Base-by-base conservation (phyloP, 345 rosid genomes). In the Murraya koenigii region DNA sequence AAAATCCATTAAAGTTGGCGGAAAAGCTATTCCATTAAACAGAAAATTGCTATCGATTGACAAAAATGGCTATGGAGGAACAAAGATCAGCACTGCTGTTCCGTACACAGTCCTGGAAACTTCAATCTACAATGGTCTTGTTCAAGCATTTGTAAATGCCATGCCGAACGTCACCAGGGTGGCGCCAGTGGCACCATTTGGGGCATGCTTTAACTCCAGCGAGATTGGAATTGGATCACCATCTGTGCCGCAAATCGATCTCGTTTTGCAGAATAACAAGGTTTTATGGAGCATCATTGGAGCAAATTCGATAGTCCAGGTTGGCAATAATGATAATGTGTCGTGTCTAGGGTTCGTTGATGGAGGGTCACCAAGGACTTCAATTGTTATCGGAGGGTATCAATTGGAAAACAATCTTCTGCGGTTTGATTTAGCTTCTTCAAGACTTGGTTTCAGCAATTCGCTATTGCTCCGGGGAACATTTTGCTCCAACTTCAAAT, bases 321-420 rank as follows among this genome's bases (percentile, higher is more conserved):
- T 73, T 26, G 41, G 20, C 22, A 28, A 78, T 22, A 38, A 78
- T 22, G 59, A 78, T 17, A 52, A 70, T 20, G 81, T 78, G 30
- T 7, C 36, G 55, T 71, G 76, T 25, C 39, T 78, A 2, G 79
- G 79, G 15, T 66, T 76, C 22, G 52, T 76, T 17, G 64, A 82
- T 23, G 85, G 82, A 15, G 82, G 2, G 68, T 39, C 17, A 36
- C 79, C 79, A 0, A 66, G 78, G 47, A 79, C 80, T 23, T 76
- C 82, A 7, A 70, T 80, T 28, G 82, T 78, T 2, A 71, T 80
- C 6, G 81, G 83, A 19, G 80, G 77, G 67, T 63, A 74, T 49
- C 81, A 77, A 17, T 66, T 80, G 73, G 79, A 83, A 80, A 44
- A 82, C 63, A 82, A 79, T 65, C 80, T 82, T 58, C 49, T 79